Base-by-base conservation (phyloP, 2,329 filamentous ascomycete species). In the Amesomyces nigricolor region DNA sequence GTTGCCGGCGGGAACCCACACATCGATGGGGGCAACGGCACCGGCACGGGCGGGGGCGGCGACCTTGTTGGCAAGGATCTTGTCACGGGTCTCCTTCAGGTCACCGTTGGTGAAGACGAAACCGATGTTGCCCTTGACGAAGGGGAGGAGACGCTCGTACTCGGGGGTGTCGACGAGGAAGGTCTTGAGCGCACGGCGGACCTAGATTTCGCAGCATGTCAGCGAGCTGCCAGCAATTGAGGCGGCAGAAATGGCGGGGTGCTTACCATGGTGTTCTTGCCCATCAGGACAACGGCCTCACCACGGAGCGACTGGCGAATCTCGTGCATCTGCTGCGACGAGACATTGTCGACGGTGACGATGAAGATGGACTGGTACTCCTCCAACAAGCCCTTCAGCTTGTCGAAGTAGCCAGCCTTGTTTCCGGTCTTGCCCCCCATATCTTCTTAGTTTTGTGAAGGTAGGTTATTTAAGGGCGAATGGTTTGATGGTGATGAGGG, bases 241-340 rank as follows among this genome's bases (percentile, higher is more conserved):
- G 17, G 16, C 26, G 14, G 2, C 2, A 32, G 32, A n/a, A 5
- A 7, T 26, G 22, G 17, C 35, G 9, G 13, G 5, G 16, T 47
- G 14, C 53, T 43, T 77, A 94, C 92, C 94, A 99, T 99, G 78
- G 94, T 99, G 87, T 99, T 99, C 88, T 96, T 97, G 75, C 92
- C 94, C 94, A 97, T 97, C 79, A 99, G 83, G 69, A 99, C 91
- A 68, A 97, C 88, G 78, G 85, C 91, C 78, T 95, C 79, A 62
- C 87, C 87, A 75, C 94, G 91, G 75, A 99, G 88, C 71, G 89
- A 78, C 71, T 87, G 79, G 76, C 94, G 89, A 77, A 99, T 97
- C 86, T 99, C 94, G 89, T 99, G 94, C 95, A 99, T 99, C 87
- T 99, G 95, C 86, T 99, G 94, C 68, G 94, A 99, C 77, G 87